A percentile compares a stretch with the other conserved stretches of the same genome.
Evolutionary conservation across 2,329 filamentous ascomycete genomes (phyloP).

Genomic region (Aspergillus clavatus): DNA sequence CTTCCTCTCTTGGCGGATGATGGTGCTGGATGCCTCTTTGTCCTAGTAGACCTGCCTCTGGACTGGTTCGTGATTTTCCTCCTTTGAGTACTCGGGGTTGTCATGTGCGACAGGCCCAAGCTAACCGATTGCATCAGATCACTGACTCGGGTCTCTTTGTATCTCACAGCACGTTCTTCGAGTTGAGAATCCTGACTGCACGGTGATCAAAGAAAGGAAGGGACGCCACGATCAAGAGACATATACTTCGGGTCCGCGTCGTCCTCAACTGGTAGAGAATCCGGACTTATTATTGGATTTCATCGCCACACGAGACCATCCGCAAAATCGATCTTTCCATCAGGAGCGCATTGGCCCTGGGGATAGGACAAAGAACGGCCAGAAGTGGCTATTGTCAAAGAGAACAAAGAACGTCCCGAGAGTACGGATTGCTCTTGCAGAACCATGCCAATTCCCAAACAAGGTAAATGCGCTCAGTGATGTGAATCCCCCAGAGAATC

Average conservation of each 20-base stretch:
- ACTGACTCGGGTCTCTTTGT: not conserved
- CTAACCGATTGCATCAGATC: not conserved
- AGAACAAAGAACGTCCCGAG: not conserved
- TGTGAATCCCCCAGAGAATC: not conserved
- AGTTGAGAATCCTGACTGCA: too few relatives aligned
- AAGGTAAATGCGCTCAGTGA: not conserved
- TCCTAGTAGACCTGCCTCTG: not conserved
- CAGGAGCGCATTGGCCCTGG: not conserved
- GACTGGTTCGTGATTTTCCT: conserved; percentile 1
- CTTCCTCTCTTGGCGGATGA: not conserved
- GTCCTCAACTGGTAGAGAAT: not conserved
- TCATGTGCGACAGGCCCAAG: not conserved
- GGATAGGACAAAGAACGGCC: not conserved
- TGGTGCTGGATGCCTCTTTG: not conserved
- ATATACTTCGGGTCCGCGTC: not conserved
- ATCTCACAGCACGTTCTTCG: too few relatives aligned
- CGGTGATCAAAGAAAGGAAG: not conserved
- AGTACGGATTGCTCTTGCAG: not conserved
- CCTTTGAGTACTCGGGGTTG: not conserved
- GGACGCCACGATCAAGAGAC: not conserved
- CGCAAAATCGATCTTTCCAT: not conserved
- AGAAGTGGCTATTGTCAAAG: not conserved
- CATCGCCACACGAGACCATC: not conserved
- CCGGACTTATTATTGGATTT: not conserved
- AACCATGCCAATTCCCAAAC: not conserved